phyloP scores from a whole-genome alignment of 768 basidiomycete species.

The Phaffia australis region DNA sequence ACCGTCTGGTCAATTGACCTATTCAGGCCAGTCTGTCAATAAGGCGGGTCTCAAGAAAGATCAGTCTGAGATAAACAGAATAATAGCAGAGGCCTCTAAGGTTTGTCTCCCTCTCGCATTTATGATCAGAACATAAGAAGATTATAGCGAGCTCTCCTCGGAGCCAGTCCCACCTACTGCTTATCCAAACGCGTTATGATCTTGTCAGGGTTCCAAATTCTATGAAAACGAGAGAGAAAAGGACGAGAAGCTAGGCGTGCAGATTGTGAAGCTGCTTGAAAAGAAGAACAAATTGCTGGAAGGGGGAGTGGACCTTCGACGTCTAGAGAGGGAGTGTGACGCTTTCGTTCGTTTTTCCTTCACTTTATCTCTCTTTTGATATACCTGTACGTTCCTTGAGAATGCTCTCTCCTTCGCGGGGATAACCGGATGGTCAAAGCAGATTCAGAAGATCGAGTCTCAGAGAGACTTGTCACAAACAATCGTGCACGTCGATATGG shows the following conservation, averaged over 20 bases:
- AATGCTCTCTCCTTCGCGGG: background rate
- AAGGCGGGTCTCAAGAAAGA: constrained; percentile 17
- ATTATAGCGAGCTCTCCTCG: too few species aligned
- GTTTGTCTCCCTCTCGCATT: constrained; percentile 11
- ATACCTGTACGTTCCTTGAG: background rate
- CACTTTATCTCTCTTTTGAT: background rate
- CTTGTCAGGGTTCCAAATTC: constrained; percentile 65
- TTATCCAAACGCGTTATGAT: background rate
- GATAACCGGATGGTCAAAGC: background rate
- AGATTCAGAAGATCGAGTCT: constrained; percentile 57
- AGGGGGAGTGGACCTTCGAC: constrained; percentile 39
- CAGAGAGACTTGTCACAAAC: constrained; percentile 66
- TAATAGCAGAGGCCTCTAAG: constrained; percentile 82
- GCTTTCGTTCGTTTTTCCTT: constrained; percentile 48
- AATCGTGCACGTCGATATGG: constrained; percentile 93
- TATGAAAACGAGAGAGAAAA: constrained; percentile 76
- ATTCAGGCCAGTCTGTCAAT: constrained; percentile 13
- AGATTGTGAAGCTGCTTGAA: constrained; percentile 59
- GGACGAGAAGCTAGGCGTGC: constrained; percentile 69
- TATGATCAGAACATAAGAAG: too few species aligned
- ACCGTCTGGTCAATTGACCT: background rate
- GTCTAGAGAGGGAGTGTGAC: constrained; percentile 58
- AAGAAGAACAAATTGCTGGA: constrained; percentile 50
- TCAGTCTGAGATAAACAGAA: constrained; percentile 62
- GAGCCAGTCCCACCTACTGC: background rate